Base-by-base conservation (phyloP, 2,329 filamentous ascomycete genomes). In the Cordyceps cateniannulata region DNA sequence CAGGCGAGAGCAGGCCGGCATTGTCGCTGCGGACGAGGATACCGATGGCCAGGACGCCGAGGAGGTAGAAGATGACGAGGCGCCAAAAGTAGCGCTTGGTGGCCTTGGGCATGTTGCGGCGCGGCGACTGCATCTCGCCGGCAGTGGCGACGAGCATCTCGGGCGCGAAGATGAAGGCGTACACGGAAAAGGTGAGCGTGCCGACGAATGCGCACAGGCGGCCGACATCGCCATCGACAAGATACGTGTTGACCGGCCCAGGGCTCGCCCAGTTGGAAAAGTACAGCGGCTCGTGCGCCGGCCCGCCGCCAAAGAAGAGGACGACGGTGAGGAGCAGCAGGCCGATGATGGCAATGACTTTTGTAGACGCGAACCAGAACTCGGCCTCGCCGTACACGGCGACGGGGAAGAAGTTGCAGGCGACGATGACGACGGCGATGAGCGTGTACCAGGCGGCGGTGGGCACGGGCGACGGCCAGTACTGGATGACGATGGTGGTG, bases 141-240 rank as follows among this genome's bases (percentile, higher is more conserved):
- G 68, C 68, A 1, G 68, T 66, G 16, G 72, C 66, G 12, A 70
- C 68, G 1, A 72, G 63, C 14, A 70, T 57, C 54, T 72, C 70
- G 5, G 68, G 67, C 1, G 66, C 65, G 16, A 70, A 68, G 9
- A 64, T 62, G 42, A 72, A 71, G 7, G 65, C 61, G 58, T 52
- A 62, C 52, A 45, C 48, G 56, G 27, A 59, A 51, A 63, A 60
- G 6, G 59, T 60, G 5, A 65, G 27, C 12, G 60, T 54, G 24
- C 54, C 48, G 24, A 65, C 24, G 71, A 86, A 85, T 24, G 80
- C 82, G 54, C 85, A 77, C 60, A 86, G 85, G 68, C 82, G 83
- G 16, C 80, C 82, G 16, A 76, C 74, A 35, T 76, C 67, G 25
- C 78, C 80, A 0, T 67, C 54, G 8, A 82, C 74, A 12, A 70